Evolutionary conservation across 441 rosid species (phyloP).

Genomic region (Macaranga tanarius): DNA sequence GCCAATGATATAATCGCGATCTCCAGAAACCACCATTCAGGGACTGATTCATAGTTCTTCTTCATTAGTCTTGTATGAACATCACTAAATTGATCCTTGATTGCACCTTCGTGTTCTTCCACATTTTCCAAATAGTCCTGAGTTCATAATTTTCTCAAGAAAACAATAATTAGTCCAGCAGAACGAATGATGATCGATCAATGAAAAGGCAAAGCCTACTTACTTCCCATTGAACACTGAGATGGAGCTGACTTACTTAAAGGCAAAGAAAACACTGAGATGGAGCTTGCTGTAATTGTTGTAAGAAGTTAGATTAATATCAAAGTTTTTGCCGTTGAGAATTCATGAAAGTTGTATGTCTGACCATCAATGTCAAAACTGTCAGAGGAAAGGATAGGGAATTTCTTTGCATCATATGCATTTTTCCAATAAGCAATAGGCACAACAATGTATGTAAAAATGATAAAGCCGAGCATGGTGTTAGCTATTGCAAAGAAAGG

Average conservation of each 20-base stretch:
- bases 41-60: constrained; percentile 58
- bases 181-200: no score
- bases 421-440: constrained; percentile 70
- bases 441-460: constrained; percentile 50
- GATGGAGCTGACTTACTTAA: constrained; percentile 64
- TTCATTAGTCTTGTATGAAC: constrained; percentile 79
- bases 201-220: constrained; percentile 4
- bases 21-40: constrained; percentile 70
- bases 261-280: constrained; percentile 60
- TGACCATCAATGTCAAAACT: constrained; percentile 52
- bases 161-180: no score
- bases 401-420: constrained; percentile 46
- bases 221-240: constrained; percentile 76
- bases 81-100: constrained; percentile 41
- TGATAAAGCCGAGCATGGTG: constrained; percentile 43
- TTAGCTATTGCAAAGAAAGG: constrained; percentile 68
- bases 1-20: constrained; percentile 37
- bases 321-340: constrained; percentile 44
- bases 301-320: constrained; percentile 44
- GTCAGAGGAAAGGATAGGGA: constrained; percentile 51
- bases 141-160: no score
- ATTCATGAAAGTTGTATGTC: constrained; percentile 51
- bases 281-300: constrained; percentile 72
- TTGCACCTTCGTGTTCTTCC: constrained; percentile 48
- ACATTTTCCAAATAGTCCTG: constrained; percentile 58